Base-by-base conservation (phyloP, 805 yeast species). In the Maudiozyma bulderi region DNA sequence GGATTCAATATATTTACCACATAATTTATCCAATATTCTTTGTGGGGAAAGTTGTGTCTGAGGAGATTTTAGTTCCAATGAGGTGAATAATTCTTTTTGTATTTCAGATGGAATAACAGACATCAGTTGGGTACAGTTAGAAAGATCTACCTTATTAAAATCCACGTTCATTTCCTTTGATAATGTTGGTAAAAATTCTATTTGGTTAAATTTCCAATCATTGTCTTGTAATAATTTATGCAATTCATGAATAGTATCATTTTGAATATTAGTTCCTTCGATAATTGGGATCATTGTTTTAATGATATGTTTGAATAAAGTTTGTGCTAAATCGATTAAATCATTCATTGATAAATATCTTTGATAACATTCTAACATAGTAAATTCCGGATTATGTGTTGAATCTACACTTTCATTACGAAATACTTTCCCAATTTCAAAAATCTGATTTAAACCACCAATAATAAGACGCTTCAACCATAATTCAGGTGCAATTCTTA, bases 331-430 rank as follows among this genome's bases (percentile, higher is more conserved):
- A 0, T 49, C 50, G 75, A 88, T 84, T 50, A 91, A 68, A 30
- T 85, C 85, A 0, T 77, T 75, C 54, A 93, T 68, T 8, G 76
- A 71, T 0, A 84, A 79, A 60, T 76, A 89, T 0, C 86, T 74
- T 57, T 84, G 85, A 63, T 91, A 91, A 57, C 88, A 86, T 62
- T 91, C 99, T 61, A 96, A 81, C 2, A 88, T 79, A 1, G 95
- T 83, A 62, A 90, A 91, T 60, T 91, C 99, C 0, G 96, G 95
- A 65, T 91, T 93, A 64, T 91, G 99, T 0, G 96, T 86, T 1
- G 84, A 73, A 62, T 91, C 99, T 31, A 91, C 74, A 6, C 97
- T 96, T 67, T 93, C 99, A 59, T 93, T 93, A 57, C 99, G 73
- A 65, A 90, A 93, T 43, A 75, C 81, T 47, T 77, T 75, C 0